phyloP scores from a whole-genome alignment of 805 yeast species.

The Yamadazyma olivae region DNA sequence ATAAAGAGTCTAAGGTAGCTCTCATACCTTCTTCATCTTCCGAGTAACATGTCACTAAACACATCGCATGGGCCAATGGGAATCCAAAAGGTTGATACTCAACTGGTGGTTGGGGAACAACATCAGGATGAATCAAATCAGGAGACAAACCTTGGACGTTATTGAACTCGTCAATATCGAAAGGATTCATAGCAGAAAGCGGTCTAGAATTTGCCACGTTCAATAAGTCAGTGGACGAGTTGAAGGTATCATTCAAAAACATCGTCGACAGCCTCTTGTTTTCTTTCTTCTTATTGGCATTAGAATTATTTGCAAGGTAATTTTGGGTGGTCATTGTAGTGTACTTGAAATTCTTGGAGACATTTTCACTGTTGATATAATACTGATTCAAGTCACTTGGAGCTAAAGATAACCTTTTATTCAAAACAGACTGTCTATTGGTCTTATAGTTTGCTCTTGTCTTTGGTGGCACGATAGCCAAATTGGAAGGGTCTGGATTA shows the following conservation, averaged over 20 bases:
- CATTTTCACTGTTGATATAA: constrained; percentile 29
- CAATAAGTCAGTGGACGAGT: constrained; percentile 34
- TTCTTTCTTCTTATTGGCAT: constrained; percentile 8
- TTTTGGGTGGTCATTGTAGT: constrained; percentile 70
- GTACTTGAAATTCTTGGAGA: constrained; percentile 41
- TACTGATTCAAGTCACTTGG: constrained; percentile 36
- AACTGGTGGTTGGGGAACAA: constrained; percentile 87
- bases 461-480: constrained; percentile 45
- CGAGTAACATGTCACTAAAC: constrained; percentile 84
- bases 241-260: constrained; percentile 24
- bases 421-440: constrained; percentile 41
- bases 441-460: constrained; percentile 49
- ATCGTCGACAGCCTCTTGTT: constrained; percentile 21
- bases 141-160: constrained; percentile 50
- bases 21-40: constrained; percentile 87
- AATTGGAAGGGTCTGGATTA: constrained; percentile 41
- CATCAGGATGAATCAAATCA: constrained; percentile 67
- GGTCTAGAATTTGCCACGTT: constrained; percentile 17
- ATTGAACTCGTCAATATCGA: constrained; percentile 31
- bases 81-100: constrained; percentile 83
- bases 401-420: constrained; percentile 35
- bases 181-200: constrained; percentile 26
- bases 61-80: constrained; percentile 56
- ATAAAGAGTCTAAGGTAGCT: constrained; percentile 84
- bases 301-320: constrained; percentile 25